Evolutionary conservation across 2,329 filamentous ascomycete species (phyloP).

Genomic region (Cordyceps cateniannulata): DNA sequence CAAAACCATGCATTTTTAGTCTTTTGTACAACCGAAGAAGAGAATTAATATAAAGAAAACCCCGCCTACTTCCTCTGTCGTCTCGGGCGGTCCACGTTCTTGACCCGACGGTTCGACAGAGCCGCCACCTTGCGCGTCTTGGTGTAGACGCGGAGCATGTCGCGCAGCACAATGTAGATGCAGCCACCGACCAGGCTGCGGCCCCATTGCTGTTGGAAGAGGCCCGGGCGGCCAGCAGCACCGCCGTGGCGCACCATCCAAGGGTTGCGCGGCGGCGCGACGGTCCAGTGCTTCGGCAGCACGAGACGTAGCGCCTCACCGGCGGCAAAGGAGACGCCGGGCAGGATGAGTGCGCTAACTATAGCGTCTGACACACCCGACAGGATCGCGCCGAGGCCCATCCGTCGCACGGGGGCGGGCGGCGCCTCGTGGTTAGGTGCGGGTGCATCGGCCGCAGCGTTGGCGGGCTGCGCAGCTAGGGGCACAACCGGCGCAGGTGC

Average conservation of each 20-base stretch:
- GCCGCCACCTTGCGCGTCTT: conserved; percentile 57
- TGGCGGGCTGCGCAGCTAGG: neutral
- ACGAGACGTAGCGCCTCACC: conserved; percentile 66
- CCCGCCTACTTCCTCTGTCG: conserved; percentile 31
- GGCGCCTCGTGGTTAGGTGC: conserved; percentile 26
- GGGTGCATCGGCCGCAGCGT: neutral
- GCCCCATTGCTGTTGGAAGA: conserved; percentile 82
- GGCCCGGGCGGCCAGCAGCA: conserved; percentile 42
- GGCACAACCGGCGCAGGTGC: neutral
- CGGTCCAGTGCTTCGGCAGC: conserved; percentile 64
- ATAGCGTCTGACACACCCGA: conserved; percentile 42
- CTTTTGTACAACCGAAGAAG: neutral
- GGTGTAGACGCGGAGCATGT: conserved; percentile 53
- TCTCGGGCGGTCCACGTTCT: conserved; percentile 39
- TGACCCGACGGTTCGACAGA: conserved; percentile 46
- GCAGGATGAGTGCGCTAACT: conserved; percentile 63
- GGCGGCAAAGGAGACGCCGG: conserved; percentile 69
- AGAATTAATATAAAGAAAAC: neutral
- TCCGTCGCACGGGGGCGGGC: conserved; percentile 27
- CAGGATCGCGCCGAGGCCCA: conserved; percentile 31
- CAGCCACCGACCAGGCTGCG: conserved; percentile 84
- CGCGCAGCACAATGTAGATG: conserved; percentile 78
- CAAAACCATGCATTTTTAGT: neutral
- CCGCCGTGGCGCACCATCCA: conserved; percentile 18
- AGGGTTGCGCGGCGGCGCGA: conserved; percentile 26